Evolutionary conservation across 2,329 filamentous ascomycete species (phyloP).

Genomic region (Myriosclerotinia curreyana): DNA sequence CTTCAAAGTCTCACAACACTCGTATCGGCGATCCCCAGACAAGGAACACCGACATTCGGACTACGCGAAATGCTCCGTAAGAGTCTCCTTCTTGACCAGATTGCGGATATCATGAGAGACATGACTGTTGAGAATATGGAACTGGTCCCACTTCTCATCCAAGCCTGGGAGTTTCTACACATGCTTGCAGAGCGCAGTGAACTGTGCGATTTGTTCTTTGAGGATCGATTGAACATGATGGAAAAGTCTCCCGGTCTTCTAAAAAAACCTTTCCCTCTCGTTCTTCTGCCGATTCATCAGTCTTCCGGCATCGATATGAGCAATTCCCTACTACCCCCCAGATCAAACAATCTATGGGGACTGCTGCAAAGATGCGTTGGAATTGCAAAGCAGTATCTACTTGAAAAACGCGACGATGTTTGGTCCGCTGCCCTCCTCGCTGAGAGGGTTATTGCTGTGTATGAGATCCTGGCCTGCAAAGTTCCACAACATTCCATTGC

Average conservation of each 20-base stretch:
- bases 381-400: neutral
- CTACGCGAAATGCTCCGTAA: neutral
- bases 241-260: neutral
- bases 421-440: neutral
- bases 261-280: neutral
- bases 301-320: fast-evolving
- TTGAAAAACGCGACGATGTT: neutral
- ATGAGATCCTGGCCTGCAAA: neutral
- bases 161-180: neutral
- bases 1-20: neutral
- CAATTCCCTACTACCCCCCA: no score
- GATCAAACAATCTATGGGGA: neutral
- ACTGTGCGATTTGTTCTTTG: neutral
- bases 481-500: fast-evolving
- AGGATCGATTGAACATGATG: neutral
- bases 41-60: neutral
- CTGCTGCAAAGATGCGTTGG: neutral
- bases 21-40: neutral
- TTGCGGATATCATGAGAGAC: neutral
- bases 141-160: neutral
- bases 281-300: neutral
- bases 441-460: neutral
- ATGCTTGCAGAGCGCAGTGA: neutral
- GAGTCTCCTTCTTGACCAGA: neutral
- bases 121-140: neutral